phyloP scores from a whole-genome alignment of 2,329 filamentous ascomycete species.

The Penicillium sp. region DNA sequence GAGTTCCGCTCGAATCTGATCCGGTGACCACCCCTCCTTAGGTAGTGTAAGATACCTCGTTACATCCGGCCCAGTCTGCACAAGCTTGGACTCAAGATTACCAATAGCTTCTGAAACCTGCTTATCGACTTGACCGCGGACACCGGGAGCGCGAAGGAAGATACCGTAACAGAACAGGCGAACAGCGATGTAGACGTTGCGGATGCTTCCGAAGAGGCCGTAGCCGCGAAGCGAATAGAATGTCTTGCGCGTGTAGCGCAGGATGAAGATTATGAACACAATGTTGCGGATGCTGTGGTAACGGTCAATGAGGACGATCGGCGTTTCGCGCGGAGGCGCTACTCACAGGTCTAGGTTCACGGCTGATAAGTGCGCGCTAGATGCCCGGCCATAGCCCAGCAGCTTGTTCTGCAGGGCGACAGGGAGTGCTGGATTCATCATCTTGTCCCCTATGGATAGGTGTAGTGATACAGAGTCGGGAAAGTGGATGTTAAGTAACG shows the following conservation, averaged over 20 bases:
- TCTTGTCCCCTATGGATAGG: conserved; percentile 22
- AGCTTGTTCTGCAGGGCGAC: conserved; percentile 47
- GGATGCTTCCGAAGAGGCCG: conserved; percentile 74
- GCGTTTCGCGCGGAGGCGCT: conserved; percentile 7
- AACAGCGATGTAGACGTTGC: conserved; percentile 69
- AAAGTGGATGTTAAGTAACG: conserved; percentile 12
- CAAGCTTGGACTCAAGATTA: conserved; percentile 80
- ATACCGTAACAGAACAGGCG: conserved; percentile 76
- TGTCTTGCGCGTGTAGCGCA: conserved; percentile 75
- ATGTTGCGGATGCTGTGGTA: conserved; percentile 69
- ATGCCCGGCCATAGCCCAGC: conserved; percentile 35
- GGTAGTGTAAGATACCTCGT: conserved; percentile 75
- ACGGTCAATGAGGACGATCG: conserved; percentile 8
- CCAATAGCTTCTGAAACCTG: conserved; percentile 77
- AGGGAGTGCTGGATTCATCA: conserved; percentile 46
- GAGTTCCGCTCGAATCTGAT: conserved; percentile 77
- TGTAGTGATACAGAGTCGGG: conserved; percentile 10
- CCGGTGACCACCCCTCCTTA: conserved; percentile 76
- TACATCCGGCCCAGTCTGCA: conserved; percentile 68
- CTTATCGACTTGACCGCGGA: conserved; percentile 79
- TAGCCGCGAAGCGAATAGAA: conserved; percentile 86
- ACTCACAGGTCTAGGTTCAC: conserved; percentile 47
- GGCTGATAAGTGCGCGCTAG: conserved; percentile 33
- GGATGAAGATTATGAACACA: conserved; percentile 81
- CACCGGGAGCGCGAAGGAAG: conserved; percentile 82